Conservation (phyloP, 2,329 filamentous ascomycete genomes). For the Apiospora aurea region DNA sequence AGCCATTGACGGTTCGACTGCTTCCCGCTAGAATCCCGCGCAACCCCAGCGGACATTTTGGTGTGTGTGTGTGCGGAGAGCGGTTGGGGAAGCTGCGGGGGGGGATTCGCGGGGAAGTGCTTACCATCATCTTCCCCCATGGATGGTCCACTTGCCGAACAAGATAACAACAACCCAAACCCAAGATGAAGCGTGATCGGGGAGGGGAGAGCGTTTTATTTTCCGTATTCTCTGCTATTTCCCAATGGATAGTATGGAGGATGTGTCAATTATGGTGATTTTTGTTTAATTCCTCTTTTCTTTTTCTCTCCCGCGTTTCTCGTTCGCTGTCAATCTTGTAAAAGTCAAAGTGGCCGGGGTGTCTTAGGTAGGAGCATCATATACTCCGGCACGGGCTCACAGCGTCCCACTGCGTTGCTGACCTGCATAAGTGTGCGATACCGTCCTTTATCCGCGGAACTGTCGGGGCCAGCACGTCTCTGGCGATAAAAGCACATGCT, state of each 20-base stretch:
- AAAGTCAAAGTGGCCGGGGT: background rate
- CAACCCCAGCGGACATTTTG: slow-evolving; percentile 5
- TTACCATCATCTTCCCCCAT: background rate
- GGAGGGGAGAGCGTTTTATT: background rate
- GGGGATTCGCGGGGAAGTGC: background rate
- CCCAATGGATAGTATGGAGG: background rate
- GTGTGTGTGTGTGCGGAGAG: slow-evolving; percentile 8
- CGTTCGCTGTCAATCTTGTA: background rate
- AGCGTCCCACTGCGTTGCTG: background rate
- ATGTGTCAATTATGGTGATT: background rate
- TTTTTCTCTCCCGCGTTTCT: background rate
- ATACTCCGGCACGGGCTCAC: background rate
- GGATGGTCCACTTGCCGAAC: background rate
- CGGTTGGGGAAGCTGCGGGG: slow-evolving; percentile 18
- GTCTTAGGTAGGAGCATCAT: background rate
- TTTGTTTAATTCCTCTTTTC: background rate
- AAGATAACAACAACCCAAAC: background rate
- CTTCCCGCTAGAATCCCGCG: background rate
- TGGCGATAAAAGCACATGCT: background rate
- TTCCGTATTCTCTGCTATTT: background rate
- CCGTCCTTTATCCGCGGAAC: background rate
- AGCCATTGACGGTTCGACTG: too few species aligned
- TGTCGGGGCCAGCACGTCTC: background rate
- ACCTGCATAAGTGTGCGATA: background rate
- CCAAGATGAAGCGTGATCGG: background rate